phyloP scores from a whole-genome alignment of 805 yeast species.

The Barnettozyma sp. region DNA sequence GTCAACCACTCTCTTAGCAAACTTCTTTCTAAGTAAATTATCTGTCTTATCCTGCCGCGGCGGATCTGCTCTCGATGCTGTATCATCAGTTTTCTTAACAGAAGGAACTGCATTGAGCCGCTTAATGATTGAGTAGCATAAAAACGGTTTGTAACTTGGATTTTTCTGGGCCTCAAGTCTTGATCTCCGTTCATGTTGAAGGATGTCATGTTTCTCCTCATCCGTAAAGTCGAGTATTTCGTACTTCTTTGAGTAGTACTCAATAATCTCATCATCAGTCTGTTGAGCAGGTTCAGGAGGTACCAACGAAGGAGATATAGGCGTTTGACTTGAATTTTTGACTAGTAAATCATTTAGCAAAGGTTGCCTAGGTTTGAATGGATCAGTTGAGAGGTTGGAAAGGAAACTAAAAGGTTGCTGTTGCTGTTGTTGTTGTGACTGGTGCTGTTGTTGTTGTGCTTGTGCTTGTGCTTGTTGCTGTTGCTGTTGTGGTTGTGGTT shows the following conservation, averaged over 20 bases:
- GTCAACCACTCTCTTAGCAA: conserved; percentile 21
- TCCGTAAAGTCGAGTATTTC: conserved; percentile 23
- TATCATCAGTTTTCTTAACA: conserved; percentile 7
- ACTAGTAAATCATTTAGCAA: conserved; percentile 7
- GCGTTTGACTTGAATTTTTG: neutral
- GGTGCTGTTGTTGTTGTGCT: too few relatives aligned
- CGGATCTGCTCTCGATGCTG: too few relatives aligned
- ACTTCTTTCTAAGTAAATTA: conserved; percentile 8
- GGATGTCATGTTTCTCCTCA: conserved; percentile 26
- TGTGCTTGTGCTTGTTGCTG: neutral
- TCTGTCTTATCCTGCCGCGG: conserved; percentile 2
- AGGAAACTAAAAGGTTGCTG: neutral
- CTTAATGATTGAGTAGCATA: conserved; percentile 26
- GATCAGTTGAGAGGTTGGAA: too few relatives aligned
- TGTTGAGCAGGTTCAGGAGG: conserved; percentile 10
- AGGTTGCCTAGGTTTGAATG: conserved; percentile 9
- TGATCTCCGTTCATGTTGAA: conserved; percentile 26
- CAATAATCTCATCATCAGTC: conserved; percentile 24
- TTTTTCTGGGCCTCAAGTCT: conserved; percentile 22
- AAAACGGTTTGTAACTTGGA: conserved; percentile 24
- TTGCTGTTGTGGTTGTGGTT: conserved; percentile 3
- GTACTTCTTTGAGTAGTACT: conserved; percentile 23
- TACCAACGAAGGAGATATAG: neutral
- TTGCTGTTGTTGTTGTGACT: neutral
- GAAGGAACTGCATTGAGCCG: conserved; percentile 22